A percentile compares a stretch with the other conserved stretches of the same genome.
phyloP scores from a whole-genome alignment of 2,329 filamentous ascomycete genomes.

The Aspergillus aculeatus region DNA sequence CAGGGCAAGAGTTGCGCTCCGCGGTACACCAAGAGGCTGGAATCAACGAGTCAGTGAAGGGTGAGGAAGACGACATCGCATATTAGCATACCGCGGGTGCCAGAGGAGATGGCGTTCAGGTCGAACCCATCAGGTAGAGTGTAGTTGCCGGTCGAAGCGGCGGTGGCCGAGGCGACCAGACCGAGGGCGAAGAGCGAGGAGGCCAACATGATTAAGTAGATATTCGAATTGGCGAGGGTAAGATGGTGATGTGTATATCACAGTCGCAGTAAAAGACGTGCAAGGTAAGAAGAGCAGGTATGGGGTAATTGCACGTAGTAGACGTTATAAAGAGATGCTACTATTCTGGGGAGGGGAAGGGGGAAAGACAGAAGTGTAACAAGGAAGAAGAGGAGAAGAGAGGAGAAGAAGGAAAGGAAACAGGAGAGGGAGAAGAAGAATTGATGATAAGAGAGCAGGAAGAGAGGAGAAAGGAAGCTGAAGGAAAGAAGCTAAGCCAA shows the following conservation, averaged over 20 bases:
- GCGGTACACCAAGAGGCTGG: constrained; percentile 58
- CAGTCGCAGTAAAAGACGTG: background rate
- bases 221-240: background rate
- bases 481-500: background rate
- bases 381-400: constrained; percentile 1
- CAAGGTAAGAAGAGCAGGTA: constrained; percentile 1
- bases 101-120: constrained; percentile 5
- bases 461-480: background rate
- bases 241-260: constrained; percentile 1
- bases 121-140: constrained; percentile 13
- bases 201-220: constrained; percentile 2
- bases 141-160: constrained; percentile 9
- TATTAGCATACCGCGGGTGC: constrained; percentile 5
- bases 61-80: background rate
- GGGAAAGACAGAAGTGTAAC: background rate
- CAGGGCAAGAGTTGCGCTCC: constrained; percentile 59
- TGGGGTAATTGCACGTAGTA: background rate
- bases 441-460: background rate
- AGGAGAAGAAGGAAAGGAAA: background rate
- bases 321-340: background rate
- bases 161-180: constrained; percentile 9
- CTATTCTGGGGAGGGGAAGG: background rate
- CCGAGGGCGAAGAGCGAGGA: constrained; percentile 8
- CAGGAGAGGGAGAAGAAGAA: background rate
- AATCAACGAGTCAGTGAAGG: background rate